Evolutionary conservation across 2,329 filamentous ascomycete species (phyloP).

Genomic region (Penicillium sp.): DNA sequence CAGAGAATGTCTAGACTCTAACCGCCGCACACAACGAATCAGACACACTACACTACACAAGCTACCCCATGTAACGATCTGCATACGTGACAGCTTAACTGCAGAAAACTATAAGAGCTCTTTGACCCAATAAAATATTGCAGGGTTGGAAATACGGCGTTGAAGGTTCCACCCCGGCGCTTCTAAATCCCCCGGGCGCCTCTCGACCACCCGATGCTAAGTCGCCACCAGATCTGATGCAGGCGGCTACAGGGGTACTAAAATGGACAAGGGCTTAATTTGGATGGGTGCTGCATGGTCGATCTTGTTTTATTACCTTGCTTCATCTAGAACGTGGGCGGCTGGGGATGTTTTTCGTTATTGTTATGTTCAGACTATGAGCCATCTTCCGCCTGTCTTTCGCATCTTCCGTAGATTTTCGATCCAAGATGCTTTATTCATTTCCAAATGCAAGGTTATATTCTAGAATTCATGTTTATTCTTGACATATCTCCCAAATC

Average conservation of each 20-base stretch:
- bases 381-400: no score
- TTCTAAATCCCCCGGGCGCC: constrained; percentile 14
- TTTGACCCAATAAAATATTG: neutral
- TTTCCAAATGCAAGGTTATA: no score
- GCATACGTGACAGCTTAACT: neutral
- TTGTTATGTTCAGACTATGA: no score
- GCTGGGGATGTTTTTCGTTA: neutral
- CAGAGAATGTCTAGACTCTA: constrained; percentile 2
- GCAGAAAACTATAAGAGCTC: constrained; percentile 1
- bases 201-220: constrained; percentile 27
- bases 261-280: neutral
- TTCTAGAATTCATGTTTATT: no score
- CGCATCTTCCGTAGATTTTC: no score
- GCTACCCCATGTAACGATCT: neutral
- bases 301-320: constrained; percentile 18
- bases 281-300: neutral
- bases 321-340: neutral
- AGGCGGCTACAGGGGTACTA: constrained; percentile 13
- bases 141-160: neutral
- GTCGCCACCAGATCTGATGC: constrained; percentile 13
- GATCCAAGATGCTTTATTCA: no score
- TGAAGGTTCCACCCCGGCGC: constrained; percentile 26
- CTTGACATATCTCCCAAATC: no score
- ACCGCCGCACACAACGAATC: neutral
- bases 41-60: neutral